phyloP scores from a whole-genome alignment of 352 stramenopile species.

The Phytopythium kandeliae region DNA sequence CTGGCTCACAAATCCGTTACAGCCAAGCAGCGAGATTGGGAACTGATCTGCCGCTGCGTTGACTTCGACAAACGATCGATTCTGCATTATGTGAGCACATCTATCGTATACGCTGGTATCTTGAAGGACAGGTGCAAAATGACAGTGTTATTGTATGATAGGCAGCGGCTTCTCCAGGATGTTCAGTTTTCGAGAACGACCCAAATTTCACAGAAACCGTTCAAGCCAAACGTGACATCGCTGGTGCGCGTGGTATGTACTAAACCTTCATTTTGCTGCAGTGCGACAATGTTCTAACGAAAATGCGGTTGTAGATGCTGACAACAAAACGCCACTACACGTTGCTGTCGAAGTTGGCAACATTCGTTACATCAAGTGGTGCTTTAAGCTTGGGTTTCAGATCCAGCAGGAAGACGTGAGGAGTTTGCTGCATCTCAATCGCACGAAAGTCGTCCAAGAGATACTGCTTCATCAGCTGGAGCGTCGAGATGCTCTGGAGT shows the following conservation, averaged over 20 bases:
- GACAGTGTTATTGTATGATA: constrained; percentile 3
- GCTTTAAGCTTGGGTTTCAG: constrained; percentile 23
- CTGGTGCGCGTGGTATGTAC: constrained; percentile 22
- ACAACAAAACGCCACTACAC: constrained; percentile 36
- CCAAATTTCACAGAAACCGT: constrained; percentile 22
- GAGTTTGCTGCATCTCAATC: constrained; percentile 22
- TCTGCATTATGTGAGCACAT: constrained; percentile 43
- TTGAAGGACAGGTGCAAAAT: neutral
- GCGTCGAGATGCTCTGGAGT: constrained; percentile 20
- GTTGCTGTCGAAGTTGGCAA: constrained; percentile 43
- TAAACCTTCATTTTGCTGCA: neutral
- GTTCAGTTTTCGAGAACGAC: constrained; percentile 12
- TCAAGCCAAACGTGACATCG: constrained; percentile 13
- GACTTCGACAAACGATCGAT: constrained; percentile 38
- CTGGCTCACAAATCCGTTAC: constrained; percentile 17
- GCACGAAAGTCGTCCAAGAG: constrained; percentile 16
- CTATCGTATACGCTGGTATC: too few relatives aligned
- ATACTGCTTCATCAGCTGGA: constrained; percentile 35
- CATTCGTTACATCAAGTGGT: constrained; percentile 24
- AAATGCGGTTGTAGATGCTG: constrained; percentile 9
- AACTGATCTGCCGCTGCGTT: constrained; percentile 18
- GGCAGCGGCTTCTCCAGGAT: constrained; percentile 13
- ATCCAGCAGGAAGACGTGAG: constrained; percentile 29
- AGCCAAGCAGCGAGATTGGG: constrained; percentile 24
- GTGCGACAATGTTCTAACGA: neutral